These are phyloP conservation scores for Colletotrichum cuscutae DNA, from an alignment of 2,329 filamentous ascomycete species.

Conservation along the genomic window DNA sequence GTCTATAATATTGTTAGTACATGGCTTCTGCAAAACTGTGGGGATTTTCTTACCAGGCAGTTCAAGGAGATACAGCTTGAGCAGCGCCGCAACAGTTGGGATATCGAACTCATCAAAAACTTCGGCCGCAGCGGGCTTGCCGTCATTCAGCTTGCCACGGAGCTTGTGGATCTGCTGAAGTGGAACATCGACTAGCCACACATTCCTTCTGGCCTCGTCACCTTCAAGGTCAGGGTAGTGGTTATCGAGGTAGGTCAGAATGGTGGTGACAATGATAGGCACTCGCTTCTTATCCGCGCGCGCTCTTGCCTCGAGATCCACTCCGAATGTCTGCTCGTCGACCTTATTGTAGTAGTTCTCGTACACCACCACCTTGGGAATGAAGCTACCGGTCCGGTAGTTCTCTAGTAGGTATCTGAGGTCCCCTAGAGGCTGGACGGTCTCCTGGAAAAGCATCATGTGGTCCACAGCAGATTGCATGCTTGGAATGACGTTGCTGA, in stretches of 20 bases:
- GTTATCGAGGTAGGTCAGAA: slow-evolving; percentile 94
- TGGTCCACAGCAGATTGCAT: slow-evolving; percentile 96
- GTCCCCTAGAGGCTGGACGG: slow-evolving; percentile 92
- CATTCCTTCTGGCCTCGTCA: slow-evolving; percentile 88
- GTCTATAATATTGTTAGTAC: slow-evolving; percentile 65
- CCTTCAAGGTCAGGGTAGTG: slow-evolving; percentile 98
- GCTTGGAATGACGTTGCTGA: slow-evolving; percentile 97
- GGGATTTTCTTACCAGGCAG: slow-evolving; percentile 78
- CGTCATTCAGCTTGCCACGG: slow-evolving; percentile 85
- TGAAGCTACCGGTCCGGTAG: slow-evolving; percentile 93
- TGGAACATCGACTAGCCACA: slow-evolving; percentile 95
- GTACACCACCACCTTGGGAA: slow-evolving; percentile 90
- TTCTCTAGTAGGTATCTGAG: slow-evolving; percentile 95
- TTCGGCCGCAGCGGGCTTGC: slow-evolving; percentile 80
- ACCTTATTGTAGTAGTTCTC: slow-evolving; percentile 99
- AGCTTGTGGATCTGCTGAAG: slow-evolving; percentile 86
- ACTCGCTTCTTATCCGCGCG: slow-evolving; percentile 96
- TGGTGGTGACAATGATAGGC: slow-evolving; percentile 88
- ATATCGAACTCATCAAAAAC: slow-evolving; percentile 90
- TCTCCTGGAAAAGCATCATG: slow-evolving; percentile 99
- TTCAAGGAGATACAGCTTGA: slow-evolving; percentile 95
- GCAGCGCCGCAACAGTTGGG: slow-evolving; percentile 88
- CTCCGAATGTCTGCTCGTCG: slow-evolving; percentile 96
- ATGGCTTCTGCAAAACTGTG: background rate
- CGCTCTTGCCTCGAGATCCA: slow-evolving; percentile 95